Evolutionary conservation across 208 protist genomes (phyloP).

Genomic region (Leptomonas pyrrhocoris): DNA sequence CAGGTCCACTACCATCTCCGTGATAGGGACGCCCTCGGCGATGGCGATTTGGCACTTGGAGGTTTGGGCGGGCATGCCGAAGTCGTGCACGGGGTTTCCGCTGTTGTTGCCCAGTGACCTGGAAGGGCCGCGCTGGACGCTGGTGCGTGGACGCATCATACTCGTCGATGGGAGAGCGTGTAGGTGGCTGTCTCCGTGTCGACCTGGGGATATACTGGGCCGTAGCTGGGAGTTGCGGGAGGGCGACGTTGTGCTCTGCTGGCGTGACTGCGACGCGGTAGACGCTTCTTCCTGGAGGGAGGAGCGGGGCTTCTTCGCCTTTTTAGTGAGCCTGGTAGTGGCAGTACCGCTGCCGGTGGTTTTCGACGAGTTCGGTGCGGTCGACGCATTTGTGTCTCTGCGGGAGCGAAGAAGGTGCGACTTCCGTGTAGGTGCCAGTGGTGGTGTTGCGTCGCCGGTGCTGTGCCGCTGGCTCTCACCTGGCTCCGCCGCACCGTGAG

Average conservation of each 20-base stretch:
- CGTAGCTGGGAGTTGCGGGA: conserved; percentile 26
- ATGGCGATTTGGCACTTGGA: conserved; percentile 67
- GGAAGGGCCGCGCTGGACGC: conserved; percentile 14
- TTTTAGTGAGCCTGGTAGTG: conserved; percentile 11
- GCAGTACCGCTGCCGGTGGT: not conserved
- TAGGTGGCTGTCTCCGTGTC: not conserved
- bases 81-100: conserved; percentile 6
- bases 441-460: conserved; percentile 1
- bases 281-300: conserved; percentile 3
- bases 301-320: conserved; percentile 15
- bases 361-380: not conserved
- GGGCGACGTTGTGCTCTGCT: conserved; percentile 20
- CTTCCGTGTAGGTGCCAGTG: conserved; percentile 10
- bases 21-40: conserved; percentile 59
- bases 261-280: not conserved
- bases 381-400: conserved; percentile 2
- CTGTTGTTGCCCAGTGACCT: conserved; percentile 1
- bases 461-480: conserved; percentile 1
- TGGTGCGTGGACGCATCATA: not conserved
- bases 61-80: conserved; percentile 37
- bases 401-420: conserved; percentile 13
- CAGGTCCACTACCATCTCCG: conserved; percentile 70
- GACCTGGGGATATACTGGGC: conserved; percentile 22
- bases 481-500: not conserved
- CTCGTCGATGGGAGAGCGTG: conserved; percentile 2